phyloP scores from a whole-genome alignment of 2,329 filamentous ascomycete genomes.

The Penicillium sp. region DNA sequence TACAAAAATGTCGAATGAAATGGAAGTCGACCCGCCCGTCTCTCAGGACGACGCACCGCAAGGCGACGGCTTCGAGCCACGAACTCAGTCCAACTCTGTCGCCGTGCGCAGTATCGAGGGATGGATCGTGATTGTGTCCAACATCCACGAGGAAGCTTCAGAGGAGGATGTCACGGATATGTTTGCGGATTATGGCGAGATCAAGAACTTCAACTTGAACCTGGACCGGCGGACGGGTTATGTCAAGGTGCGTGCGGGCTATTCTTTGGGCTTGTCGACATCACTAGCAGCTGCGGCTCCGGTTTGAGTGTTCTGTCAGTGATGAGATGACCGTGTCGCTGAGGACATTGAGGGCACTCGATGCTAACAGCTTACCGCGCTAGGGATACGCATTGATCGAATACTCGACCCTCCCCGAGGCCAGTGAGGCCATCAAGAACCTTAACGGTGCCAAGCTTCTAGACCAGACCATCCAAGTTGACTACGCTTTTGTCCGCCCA shows the following conservation, averaged over 20 bases:
- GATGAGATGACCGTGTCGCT: neutral
- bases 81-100: constrained; percentile 45
- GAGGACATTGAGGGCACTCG: neutral
- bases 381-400: constrained; percentile 65
- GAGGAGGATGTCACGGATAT: constrained; percentile 63
- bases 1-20: constrained; percentile 41
- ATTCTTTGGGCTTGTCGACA: neutral
- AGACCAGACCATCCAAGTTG: constrained; percentile 61
- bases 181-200: constrained; percentile 63
- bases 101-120: constrained; percentile 65
- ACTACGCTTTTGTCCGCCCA: constrained; percentile 64
- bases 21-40: constrained; percentile 44
- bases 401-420: constrained; percentile 60
- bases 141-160: constrained; percentile 64
- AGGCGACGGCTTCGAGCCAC: constrained; percentile 37
- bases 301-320: neutral
- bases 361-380: constrained; percentile 9
- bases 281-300: neutral
- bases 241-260: constrained; percentile 53
- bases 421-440: constrained; percentile 58
- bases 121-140: constrained; percentile 66
- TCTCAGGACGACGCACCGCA: constrained; percentile 33
- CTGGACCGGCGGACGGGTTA: constrained; percentile 63
- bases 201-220: constrained; percentile 64
- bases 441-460: constrained; percentile 59